A percentile compares a stretch with the other conserved stretches of the same genome.
These are phyloP conservation scores for Vicia villosa DNA, from an alignment of 306 rosid genomes.

Conservation along the genomic window DNA sequence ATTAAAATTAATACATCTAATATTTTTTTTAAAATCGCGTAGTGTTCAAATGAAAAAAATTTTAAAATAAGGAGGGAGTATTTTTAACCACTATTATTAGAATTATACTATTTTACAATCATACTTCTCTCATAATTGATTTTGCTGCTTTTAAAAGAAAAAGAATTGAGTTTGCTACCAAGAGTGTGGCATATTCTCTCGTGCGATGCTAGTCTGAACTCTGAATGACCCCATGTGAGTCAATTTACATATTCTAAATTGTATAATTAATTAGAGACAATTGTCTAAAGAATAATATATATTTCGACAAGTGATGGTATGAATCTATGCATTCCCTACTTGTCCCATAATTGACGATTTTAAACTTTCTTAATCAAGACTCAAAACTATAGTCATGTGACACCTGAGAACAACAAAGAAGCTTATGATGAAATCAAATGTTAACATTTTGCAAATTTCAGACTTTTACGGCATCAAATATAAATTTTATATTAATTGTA, in stretches of 20 bases:
- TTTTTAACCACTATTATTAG: too few relatives aligned
- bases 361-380: neutral
- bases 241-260: slow-evolving; percentile 1
- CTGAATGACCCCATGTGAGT: slow-evolving; percentile 24
- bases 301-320: neutral
- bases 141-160: too few relatives aligned
- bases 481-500: too few relatives aligned
- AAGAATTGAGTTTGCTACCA: neutral
- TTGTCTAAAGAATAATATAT: neutral
- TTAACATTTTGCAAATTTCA: neutral
- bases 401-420: neutral
- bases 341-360: slow-evolving; percentile 9
- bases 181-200: slow-evolving; percentile 41
- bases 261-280: neutral
- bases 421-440: slow-evolving; percentile 4
- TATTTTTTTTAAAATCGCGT: too few relatives aligned
- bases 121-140: too few relatives aligned
- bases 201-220: neutral
- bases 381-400: neutral
- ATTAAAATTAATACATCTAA: too few relatives aligned
- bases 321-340: neutral
- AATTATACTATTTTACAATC: too few relatives aligned
- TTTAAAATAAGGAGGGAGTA: too few relatives aligned
- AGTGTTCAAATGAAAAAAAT: too few relatives aligned
- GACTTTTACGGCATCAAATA: neutral